phyloP scores from a whole-genome alignment of 371 early-diverging fungal species.

The Mortierella polycephala region DNA sequence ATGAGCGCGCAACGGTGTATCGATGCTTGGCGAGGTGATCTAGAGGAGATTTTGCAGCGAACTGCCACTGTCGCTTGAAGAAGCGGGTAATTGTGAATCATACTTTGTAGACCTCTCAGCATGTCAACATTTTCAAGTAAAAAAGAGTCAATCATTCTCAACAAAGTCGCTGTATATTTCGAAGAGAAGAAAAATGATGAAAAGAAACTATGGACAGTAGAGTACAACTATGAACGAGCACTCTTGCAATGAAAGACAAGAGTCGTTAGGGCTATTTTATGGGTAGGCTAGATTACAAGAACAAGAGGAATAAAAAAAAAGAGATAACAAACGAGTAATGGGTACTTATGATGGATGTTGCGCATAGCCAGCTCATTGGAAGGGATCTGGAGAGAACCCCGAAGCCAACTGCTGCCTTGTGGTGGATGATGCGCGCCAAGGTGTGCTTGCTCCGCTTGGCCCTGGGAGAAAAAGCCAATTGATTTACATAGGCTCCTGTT shows the following conservation, averaged over 20 bases:
- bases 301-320: neutral
- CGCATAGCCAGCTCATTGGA: neutral
- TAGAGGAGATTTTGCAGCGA: conserved; percentile 25
- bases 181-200: neutral
- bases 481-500: conserved; percentile 38
- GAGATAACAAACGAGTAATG: neutral
- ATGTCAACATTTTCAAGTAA: neutral
- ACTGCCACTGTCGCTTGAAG: conserved; percentile 16
- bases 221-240: conserved; percentile 7
- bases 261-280: neutral
- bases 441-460: neutral
- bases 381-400: neutral
- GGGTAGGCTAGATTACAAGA: conserved; percentile 15
- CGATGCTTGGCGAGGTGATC: conserved; percentile 25
- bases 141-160: neutral
- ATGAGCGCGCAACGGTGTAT: conserved; percentile 25
- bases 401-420: too few relatives aligned
- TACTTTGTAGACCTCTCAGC: neutral
- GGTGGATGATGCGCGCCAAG: too few relatives aligned
- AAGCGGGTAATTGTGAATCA: neutral
- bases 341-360: neutral
- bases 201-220: conserved; percentile 16
- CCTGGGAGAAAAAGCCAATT: neutral
- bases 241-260: neutral
- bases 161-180: neutral